Evolutionary conservation across 192 early-diverging fungal species (phyloP), one percentile per base, ranked within the genome.

Genomic region (Phlyctochytrium planicorne): DNA sequence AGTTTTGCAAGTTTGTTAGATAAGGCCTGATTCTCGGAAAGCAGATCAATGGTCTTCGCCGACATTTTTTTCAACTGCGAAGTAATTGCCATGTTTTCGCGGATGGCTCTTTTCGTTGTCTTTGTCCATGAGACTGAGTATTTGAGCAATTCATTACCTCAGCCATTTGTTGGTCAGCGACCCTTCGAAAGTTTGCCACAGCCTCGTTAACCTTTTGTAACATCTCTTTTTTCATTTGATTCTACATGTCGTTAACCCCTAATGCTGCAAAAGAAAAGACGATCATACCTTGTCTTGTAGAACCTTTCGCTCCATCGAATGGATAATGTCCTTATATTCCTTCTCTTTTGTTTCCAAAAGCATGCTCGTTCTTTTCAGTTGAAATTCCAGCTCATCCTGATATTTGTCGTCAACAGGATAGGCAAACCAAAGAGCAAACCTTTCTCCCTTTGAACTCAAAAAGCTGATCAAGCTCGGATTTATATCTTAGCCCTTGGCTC

Each of bases 161-260:
- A 0, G 85, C 85, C 81, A 87, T 87, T 66, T 87, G 85, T 67
- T 86, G 84, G 56, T 87, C 85, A 16, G 85, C 85, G 2, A 87
- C 85, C 16, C 78, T 53, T 24, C 78, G 77, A 37, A 87, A 87
- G 35, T 69, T 76, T 25, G 82, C 75, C 2, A 87, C 85, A 2
- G 83, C 84, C 56, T 85, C 85, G 56, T 83, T 83, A 4, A 87
- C 78, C 68, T 87, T 87, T 60, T 79, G 77, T 2, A 86, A 74
- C 85, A 87, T 87, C 60, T 87, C 85, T 47, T 75, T 78, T 56
- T 85, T 85, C 70, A 87, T 78, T 57, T 66, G 52, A 50, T 75
- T 80, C 81, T 84, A n/a, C 17, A 73, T 35, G 35, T 17, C 6
- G 40, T 20, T 47, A 20, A 14, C 20, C 40, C 40, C 40, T 14